Evolutionary conservation across 108 stramenopile species (phyloP).

Genomic region (Skeletonema marinoi): DNA sequence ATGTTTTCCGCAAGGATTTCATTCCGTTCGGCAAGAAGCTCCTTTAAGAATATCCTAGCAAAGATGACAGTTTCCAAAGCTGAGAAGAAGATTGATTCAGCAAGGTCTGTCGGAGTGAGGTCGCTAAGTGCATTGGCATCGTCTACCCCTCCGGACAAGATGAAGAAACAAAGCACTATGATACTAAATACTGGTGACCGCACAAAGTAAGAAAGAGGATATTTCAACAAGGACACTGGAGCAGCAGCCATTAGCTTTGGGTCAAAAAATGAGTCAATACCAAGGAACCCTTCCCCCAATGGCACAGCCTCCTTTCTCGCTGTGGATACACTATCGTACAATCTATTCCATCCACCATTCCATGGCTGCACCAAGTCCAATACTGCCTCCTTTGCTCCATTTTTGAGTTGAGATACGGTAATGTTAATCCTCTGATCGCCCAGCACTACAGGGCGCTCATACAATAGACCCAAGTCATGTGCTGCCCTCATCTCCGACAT

Average conservation of each 20-base stretch:
- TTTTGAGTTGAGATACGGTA: slow-evolving; percentile 47
- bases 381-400: slow-evolving; percentile 49
- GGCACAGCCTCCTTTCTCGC: slow-evolving; percentile 56
- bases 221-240: slow-evolving; percentile 60
- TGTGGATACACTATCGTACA: slow-evolving; percentile 24
- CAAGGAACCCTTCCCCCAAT: slow-evolving; percentile 43
- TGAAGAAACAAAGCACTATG: slow-evolving; percentile 19
- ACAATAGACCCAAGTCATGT: slow-evolving; percentile 47
- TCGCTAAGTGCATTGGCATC: slow-evolving; percentile 15
- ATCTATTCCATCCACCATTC: slow-evolving; percentile 55
- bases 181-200: slow-evolving; percentile 49
- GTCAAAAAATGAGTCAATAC: slow-evolving; percentile 57
- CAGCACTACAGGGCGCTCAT: slow-evolving; percentile 59
- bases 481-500: slow-evolving; percentile 70
- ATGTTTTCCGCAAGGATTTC: slow-evolving; percentile 60
- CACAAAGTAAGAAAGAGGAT: slow-evolving; percentile 59
- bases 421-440: slow-evolving; percentile 74
- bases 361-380: slow-evolving; percentile 39
- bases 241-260: slow-evolving; percentile 51
- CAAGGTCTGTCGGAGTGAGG: slow-evolving; percentile 14
- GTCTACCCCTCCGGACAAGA: slow-evolving; percentile 20
- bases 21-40: slow-evolving; percentile 66
- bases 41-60: slow-evolving; percentile 61
- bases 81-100: slow-evolving; percentile 35
- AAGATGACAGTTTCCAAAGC: slow-evolving; percentile 58